These are phyloP conservation scores for Drosera spatulata DNA, from an alignment of 179 eudicot species.

Conservation along the genomic window DNA sequence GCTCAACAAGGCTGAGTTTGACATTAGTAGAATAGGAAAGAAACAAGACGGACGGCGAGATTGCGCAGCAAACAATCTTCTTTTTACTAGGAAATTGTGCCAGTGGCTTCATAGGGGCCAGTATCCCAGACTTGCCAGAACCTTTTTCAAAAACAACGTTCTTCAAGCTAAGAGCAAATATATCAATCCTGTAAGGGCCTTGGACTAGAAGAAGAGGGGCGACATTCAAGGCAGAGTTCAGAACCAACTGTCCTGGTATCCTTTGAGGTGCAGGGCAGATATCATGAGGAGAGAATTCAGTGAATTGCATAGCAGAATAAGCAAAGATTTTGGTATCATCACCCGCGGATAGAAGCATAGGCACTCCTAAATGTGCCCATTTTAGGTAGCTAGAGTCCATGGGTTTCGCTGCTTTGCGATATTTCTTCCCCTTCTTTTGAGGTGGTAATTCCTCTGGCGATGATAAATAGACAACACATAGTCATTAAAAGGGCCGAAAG, in stretches of 20 bases:
- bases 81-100: constrained; percentile 56
- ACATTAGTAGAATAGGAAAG: constrained; percentile 64
- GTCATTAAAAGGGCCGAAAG: constrained; percentile 5
- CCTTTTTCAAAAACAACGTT: constrained; percentile 24
- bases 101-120: constrained; percentile 35
- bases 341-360: constrained; percentile 97
- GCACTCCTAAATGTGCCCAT: constrained; percentile 93
- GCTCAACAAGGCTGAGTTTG: constrained; percentile 45
- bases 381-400: constrained; percentile 63
- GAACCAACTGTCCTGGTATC: constrained; percentile 55
- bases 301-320: constrained; percentile 80
- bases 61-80: constrained; percentile 64
- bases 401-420: constrained; percentile 39
- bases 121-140: constrained; percentile 29
- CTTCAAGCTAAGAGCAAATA: constrained; percentile 32
- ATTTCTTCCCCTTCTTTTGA: constrained; percentile 44
- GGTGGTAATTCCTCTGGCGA: constrained; percentile 44
- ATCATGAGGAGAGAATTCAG: constrained; percentile 89
- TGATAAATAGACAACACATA: not conserved
- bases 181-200: constrained; percentile 47
- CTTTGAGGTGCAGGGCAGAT: constrained; percentile 95
- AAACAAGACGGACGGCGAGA: constrained; percentile 61
- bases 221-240: constrained; percentile 37
- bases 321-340: constrained; percentile 93
- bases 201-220: constrained; percentile 72